These are phyloP conservation scores for Mucor saturninus DNA, from an alignment of 371 early-diverging fungal species.

Conservation along the genomic window DNA sequence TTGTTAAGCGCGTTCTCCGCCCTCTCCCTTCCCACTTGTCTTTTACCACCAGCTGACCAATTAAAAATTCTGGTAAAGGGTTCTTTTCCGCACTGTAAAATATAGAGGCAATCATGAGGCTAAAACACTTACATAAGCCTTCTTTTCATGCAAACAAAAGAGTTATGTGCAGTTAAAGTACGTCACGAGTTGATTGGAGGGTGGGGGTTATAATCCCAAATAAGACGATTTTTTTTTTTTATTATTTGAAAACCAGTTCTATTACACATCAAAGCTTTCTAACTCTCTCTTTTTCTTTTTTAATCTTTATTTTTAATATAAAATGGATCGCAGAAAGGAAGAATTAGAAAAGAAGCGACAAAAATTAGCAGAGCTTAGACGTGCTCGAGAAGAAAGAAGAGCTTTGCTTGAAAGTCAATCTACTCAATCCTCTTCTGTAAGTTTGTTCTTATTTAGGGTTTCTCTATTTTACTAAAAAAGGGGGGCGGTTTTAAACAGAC, in stretches of 20 bases:
- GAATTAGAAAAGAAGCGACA: slow-evolving; percentile 91
- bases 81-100: too few relatives aligned
- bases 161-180: too few relatives aligned
- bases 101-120: too few relatives aligned
- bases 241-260: not conserved
- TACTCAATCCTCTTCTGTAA: slow-evolving; percentile 32
- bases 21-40: too few relatives aligned
- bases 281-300: not conserved
- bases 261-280: not conserved
- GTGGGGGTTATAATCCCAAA: too few relatives aligned
- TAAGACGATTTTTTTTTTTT: too few relatives aligned
- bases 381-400: slow-evolving; percentile 82
- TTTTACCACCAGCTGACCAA: too few relatives aligned
- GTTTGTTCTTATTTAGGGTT: not conserved
- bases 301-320: not conserved
- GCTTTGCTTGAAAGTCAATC: slow-evolving; percentile 61
- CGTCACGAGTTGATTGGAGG: too few relatives aligned
- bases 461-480: not conserved
- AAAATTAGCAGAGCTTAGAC: slow-evolving; percentile 88
- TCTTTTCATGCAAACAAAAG: too few relatives aligned
- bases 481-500: not conserved
- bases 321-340: slow-evolving; percentile 76
- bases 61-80: too few relatives aligned
- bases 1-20: not conserved
- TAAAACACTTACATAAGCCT: too few relatives aligned